phyloP scores from a whole-genome alignment of 2,329 filamentous ascomycete species.

The Pezicula neosporulosa region DNA sequence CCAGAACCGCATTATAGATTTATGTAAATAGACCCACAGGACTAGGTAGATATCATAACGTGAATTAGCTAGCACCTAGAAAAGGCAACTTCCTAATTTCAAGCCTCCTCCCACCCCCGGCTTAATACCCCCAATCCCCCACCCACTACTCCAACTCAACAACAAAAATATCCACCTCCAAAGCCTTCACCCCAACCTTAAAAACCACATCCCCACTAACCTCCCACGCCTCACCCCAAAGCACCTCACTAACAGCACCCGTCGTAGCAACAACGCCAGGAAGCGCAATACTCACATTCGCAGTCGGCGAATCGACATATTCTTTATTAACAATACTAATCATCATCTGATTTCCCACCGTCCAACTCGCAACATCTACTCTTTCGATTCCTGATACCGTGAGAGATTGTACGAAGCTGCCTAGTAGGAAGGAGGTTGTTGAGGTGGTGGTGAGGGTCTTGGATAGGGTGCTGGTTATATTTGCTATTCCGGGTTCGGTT shows the following conservation, averaged over 20 bases:
- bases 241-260: not conserved
- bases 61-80: too few relatives aligned
- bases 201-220: not conserved
- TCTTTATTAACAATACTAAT: conserved; percentile 33
- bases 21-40: too few relatives aligned
- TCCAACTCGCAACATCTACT: conserved; percentile 36
- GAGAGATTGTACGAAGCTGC: conserved; percentile 2
- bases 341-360: conserved; percentile 25
- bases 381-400: conserved; percentile 20
- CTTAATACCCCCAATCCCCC: too few relatives aligned
- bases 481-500: conserved; percentile 29
- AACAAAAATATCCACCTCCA: conserved; percentile 29
- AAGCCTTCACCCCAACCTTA: conserved; percentile 2
- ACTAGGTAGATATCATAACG: too few relatives aligned
- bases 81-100: too few relatives aligned
- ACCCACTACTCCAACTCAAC: conserved; percentile 33
- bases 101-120: not conserved
- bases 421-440: conserved; percentile 31
- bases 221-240: conserved; percentile 8
- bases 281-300: conserved; percentile 4
- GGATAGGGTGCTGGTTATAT: conserved; percentile 33
- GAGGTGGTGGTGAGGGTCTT: conserved; percentile 28
- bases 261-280: not conserved
- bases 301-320: conserved; percentile 11
- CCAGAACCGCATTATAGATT: too few relatives aligned